Evolutionary conservation across 495 filamentous ascomycete species (phyloP).

Genomic region (Thozetella sp.): DNA sequence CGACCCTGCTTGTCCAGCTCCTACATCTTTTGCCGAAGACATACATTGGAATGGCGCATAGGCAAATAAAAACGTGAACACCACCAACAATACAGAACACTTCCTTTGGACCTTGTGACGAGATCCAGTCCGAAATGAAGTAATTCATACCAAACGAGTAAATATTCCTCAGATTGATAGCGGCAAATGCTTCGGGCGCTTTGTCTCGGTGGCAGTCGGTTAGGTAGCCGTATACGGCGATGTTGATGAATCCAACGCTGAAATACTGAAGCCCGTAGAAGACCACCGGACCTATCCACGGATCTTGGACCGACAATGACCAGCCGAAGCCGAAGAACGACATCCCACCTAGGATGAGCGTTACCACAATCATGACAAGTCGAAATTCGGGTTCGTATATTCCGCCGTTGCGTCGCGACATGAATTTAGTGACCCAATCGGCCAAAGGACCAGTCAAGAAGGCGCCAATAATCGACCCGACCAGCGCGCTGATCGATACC

Average conservation of each 20-base stretch:
- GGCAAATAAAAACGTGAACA: conserved; percentile 34
- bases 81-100: conserved; percentile 43
- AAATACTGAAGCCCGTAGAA: conserved; percentile 45
- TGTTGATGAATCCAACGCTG: conserved; percentile 41
- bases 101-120: conserved; percentile 28
- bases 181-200: conserved; percentile 43
- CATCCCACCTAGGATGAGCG: conserved; percentile 32
- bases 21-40: conserved; percentile 39
- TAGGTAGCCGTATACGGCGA: conserved; percentile 39
- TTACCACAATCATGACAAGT: conserved; percentile 38
- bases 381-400: conserved; percentile 50
- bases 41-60: conserved; percentile 44
- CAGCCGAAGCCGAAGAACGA: conserved; percentile 45
- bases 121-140: conserved; percentile 44
- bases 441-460: conserved; percentile 33
- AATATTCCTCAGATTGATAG: conserved; percentile 44
- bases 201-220: conserved; percentile 46
- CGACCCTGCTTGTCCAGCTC: conserved; percentile 24
- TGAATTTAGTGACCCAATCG: conserved; percentile 34
- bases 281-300: conserved; percentile 39
- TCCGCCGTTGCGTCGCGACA: conserved; percentile 41
- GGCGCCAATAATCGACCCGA: conserved; percentile 38
- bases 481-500: conserved; percentile 35
- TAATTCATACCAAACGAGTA: conserved; percentile 45
- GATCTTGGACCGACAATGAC: conserved; percentile 28